Evolutionary conservation across 2,329 filamentous ascomycete species (phyloP).

Genomic region (Microdochium nivale): DNA sequence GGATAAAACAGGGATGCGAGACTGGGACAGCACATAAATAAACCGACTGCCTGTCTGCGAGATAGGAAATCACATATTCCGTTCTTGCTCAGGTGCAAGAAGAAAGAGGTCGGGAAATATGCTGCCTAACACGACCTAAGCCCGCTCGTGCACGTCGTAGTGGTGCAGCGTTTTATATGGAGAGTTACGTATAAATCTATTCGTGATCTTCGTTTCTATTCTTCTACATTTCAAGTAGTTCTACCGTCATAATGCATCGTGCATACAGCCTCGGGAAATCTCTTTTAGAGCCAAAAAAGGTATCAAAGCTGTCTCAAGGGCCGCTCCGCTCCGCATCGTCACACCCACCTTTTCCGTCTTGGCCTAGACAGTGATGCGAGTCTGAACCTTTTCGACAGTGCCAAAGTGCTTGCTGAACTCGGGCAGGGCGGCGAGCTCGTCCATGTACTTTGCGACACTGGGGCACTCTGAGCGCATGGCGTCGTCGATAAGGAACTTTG

Average conservation of each 20-base stretch:
- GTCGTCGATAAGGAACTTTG: constrained; percentile 20
- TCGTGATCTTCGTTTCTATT: neutral
- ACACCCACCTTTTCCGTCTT: neutral
- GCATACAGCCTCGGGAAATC: no score
- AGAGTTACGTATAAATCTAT: no score
- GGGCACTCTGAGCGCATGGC: constrained; percentile 25
- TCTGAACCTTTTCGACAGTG: constrained; percentile 21
- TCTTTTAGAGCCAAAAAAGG: no score
- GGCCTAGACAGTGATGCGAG: constrained; percentile 6
- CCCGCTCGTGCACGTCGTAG: no score
- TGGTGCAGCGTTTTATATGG: no score
- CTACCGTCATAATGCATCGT: neutral
- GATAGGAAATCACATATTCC: no score
- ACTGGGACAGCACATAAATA: no score
- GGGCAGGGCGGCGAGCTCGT: constrained; percentile 17
- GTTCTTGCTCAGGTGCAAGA: no score
- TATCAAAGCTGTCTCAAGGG: neutral
- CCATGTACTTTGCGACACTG: constrained; percentile 20
- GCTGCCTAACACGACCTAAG: no score
- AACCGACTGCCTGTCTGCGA: no score
- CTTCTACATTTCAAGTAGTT: neutral
- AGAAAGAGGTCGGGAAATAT: no score
- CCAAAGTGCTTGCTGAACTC: constrained; percentile 25
- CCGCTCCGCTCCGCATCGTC: neutral
- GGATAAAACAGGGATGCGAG: no score